A percentile compares a stretch with the other conserved stretches of the same genome.
Conservation (phyloP, 768 basidiomycete species). For the Steccherinum ochraceum region DNA sequence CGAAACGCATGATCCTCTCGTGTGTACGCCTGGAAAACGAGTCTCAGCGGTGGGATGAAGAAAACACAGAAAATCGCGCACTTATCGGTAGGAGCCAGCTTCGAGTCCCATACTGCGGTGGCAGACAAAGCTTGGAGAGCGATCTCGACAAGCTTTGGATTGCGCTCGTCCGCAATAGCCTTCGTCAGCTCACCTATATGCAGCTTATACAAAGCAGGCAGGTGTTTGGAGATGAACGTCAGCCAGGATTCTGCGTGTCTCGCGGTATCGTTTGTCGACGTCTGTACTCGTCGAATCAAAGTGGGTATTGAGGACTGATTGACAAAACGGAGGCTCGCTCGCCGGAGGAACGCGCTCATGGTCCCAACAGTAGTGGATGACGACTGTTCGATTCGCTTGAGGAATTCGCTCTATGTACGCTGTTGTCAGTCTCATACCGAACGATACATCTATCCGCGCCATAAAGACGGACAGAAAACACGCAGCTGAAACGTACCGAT, state of each 20-base stretch:
- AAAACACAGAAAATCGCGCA: slow-evolving; percentile 35
- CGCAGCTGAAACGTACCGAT: slow-evolving; percentile 39
- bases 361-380: slow-evolving; percentile 56
- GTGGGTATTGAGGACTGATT: slow-evolving; percentile 85
- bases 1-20: slow-evolving; percentile 58
- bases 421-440: too few species aligned
- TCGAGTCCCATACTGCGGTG: slow-evolving; percentile 52
- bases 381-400: slow-evolving; percentile 68
- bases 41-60: background rate
- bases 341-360: slow-evolving; percentile 64
- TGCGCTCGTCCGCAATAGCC: slow-evolving; percentile 62
- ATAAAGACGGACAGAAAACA: background rate
- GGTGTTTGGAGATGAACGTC: slow-evolving; percentile 64
- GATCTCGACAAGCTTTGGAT: slow-evolving; percentile 47
- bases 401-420: slow-evolving; percentile 61
- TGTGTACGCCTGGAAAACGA: slow-evolving; percentile 47
- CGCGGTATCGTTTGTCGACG: slow-evolving; percentile 32
- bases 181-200: slow-evolving; percentile 76
- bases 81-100: slow-evolving; percentile 59
- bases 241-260: slow-evolving; percentile 48
- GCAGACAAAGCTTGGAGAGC: slow-evolving; percentile 75
- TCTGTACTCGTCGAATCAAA: slow-evolving; percentile 63
- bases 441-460: too few species aligned
- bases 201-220: slow-evolving; percentile 62
- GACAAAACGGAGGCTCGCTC: slow-evolving; percentile 63